Evolutionary conservation across 1,139 yeast species (phyloP), one percentile per base, ranked within the genome.

Genomic region (Kazachstania sp.): DNA sequence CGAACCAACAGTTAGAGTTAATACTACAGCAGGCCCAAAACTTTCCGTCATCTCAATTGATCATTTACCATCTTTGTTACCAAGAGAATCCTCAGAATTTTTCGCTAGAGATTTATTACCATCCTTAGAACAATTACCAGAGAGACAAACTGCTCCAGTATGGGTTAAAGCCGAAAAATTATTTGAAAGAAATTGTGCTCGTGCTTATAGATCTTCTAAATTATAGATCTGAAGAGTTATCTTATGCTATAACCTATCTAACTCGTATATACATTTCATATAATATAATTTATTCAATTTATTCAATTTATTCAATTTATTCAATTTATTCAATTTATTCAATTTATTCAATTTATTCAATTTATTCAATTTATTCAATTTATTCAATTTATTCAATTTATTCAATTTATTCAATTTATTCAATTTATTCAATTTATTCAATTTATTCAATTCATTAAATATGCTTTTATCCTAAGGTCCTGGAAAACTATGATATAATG

Each of bases 51-150:
- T 90, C 57, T 87, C 96, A n/a, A 92, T 92, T 59, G 99, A 94
- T 71, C 98, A 92, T 67, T 75, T 94, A 63, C 99, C 99, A 39
- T 83, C 95, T 13, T 72, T 92, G 64, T 76, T 92, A 58, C 98
- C 98, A 58, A 85, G 98, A 71, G 98, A 92, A 70, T 86, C 97
- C 34, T 86, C 96, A 11, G 98, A 92, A 71, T 81, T 82, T 55
- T 92, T 87, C 69, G 79, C 94, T 40, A 75, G 72, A 54, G 97
- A 92, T 66, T 75, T 92, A 64, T 70, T 92, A 63, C 98, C 98
- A 41, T 84, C 95, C 16, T 75, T 92, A 65, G 76, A 86, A 66
- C 82, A 85, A 65, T 76, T 92, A 58, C 92, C 95, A 57, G 70
- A 85, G 54, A 83, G 96, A 70, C 73, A 79, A 49, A 72, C 81